These are phyloP conservation scores for Myrica gale DNA, from an alignment of 306 rosid genomes.

Conservation along the genomic window DNA sequence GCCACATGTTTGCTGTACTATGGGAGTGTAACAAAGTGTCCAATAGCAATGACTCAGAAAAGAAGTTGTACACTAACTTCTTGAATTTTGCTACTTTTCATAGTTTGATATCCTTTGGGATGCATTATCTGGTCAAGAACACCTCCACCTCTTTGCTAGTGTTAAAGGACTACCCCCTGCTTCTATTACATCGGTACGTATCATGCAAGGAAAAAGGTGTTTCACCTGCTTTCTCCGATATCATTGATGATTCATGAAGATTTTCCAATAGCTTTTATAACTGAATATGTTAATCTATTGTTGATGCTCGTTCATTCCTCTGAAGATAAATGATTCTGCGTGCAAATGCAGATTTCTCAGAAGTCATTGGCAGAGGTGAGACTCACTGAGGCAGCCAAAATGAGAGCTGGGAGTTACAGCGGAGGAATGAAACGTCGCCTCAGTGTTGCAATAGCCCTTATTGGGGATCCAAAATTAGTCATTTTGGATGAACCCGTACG, in stretches of 20 bases:
- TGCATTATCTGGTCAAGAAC: constrained; percentile 71
- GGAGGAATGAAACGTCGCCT: constrained; percentile 97
- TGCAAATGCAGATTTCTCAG: constrained; percentile 47
- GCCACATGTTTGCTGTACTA: constrained; percentile 14
- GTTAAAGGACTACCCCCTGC: constrained; percentile 72
- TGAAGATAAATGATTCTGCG: constrained; percentile 21
- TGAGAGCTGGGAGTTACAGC: constrained; percentile 83
- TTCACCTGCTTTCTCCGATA: background rate
- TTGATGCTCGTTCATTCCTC: constrained; percentile 7
- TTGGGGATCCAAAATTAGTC: constrained; percentile 80
- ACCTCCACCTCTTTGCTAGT: constrained; percentile 77
- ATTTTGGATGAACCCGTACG: constrained; percentile 88
- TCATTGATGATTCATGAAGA: background rate
- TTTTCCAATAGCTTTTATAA: background rate
- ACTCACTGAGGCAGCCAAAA: constrained; percentile 68
- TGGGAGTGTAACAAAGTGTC: background rate
- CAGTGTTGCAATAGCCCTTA: constrained; percentile 85
- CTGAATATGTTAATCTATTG: constrained; percentile 8
- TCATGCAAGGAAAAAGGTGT: constrained; percentile 20
- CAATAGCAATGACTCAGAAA: constrained; percentile 13
- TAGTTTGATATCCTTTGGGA: constrained; percentile 96
- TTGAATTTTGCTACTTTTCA: constrained; percentile 21
- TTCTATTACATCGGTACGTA: constrained; percentile 59
- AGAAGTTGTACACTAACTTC: constrained; percentile 7
- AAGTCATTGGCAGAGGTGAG: constrained; percentile 68